These are phyloP conservation scores for Syzygium jambos DNA, from an alignment of 345 rosid genomes.

Conservation along the genomic window DNA sequence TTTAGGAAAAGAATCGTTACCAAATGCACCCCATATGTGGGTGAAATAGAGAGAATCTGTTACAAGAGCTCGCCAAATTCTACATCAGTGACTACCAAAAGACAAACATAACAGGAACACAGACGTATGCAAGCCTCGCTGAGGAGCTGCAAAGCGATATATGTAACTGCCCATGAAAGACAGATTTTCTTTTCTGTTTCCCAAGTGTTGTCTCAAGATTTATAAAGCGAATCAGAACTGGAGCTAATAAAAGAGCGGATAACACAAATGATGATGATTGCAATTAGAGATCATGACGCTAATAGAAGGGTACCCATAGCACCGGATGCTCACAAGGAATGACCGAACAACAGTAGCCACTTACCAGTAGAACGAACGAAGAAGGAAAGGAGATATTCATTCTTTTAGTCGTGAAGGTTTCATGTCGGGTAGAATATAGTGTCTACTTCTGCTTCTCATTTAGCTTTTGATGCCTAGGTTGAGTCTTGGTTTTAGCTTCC, in stretches of 20 bases:
- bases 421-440: too few relatives aligned
- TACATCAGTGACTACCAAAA: neutral
- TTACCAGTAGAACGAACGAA: neutral
- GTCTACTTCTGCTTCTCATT: too few relatives aligned
- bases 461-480: too few relatives aligned
- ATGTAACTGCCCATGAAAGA: neutral
- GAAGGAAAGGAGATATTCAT: neutral
- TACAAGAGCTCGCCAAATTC: neutral
- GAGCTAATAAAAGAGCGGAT: neutral
- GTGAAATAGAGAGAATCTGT: neutral
- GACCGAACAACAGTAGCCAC: neutral
- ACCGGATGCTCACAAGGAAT: neutral
- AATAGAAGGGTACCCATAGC: neutral
- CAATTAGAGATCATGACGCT: neutral
- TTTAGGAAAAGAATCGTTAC: too few relatives aligned
- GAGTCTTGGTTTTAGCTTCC: too few relatives aligned
- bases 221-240: neutral
- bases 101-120: neutral
- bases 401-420: too few relatives aligned
- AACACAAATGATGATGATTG: neutral
- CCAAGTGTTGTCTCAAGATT: neutral
- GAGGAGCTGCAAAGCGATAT: neutral
- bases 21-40: too few relatives aligned
- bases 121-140: neutral
- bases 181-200: neutral